phyloP scores from a whole-genome alignment of 1,284 basidiomycete genomes.

The Apiotrichum sp. region DNA sequence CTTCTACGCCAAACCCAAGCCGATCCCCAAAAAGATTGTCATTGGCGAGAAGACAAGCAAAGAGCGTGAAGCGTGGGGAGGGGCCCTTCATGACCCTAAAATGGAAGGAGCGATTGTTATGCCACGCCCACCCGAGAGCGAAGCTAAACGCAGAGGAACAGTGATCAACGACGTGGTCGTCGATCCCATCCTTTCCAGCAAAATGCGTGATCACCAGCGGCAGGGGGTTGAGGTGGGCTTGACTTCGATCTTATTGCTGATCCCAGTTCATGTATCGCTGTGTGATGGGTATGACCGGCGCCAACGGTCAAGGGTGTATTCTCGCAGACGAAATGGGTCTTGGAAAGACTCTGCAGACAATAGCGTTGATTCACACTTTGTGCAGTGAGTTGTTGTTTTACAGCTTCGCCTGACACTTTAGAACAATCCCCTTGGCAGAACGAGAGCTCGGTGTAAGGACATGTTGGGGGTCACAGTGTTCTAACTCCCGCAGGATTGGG shows the following conservation, averaged over 20 bases:
- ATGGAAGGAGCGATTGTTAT: constrained; percentile 76
- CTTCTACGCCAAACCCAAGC: constrained; percentile 29
- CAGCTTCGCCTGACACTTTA: constrained; percentile 3
- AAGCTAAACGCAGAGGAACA: constrained; percentile 58
- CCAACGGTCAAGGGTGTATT: constrained; percentile 81
- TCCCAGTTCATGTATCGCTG: constrained; percentile 84
- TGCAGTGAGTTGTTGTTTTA: constrained; percentile 56
- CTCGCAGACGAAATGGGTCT: constrained; percentile 97
- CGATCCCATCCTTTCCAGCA: constrained; percentile 75
- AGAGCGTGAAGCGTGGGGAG: constrained; percentile 27
- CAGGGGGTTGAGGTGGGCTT: constrained; percentile 59
- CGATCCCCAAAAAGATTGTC: constrained; percentile 26
- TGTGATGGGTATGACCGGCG: constrained; percentile 86
- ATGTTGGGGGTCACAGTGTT: background rate
- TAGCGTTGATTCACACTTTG: constrained; percentile 79
- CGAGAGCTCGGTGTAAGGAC: constrained; percentile 51
- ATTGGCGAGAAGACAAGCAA: constrained; percentile 38
- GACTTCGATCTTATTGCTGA: constrained; percentile 7
- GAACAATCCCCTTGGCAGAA: constrained; percentile 72
- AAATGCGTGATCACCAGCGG: constrained; percentile 81
- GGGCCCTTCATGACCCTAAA: constrained; percentile 55
- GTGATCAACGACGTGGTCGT: constrained; percentile 77
- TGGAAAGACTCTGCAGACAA: constrained; percentile 83
- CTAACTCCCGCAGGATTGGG: constrained; percentile 47
- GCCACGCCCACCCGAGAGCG: constrained; percentile 66